Evolutionary conservation across 75 land plant genomes (phyloP), one percentile per base, ranked within the genome.

Genomic region (Chamaecyparis obtusa): DNA sequence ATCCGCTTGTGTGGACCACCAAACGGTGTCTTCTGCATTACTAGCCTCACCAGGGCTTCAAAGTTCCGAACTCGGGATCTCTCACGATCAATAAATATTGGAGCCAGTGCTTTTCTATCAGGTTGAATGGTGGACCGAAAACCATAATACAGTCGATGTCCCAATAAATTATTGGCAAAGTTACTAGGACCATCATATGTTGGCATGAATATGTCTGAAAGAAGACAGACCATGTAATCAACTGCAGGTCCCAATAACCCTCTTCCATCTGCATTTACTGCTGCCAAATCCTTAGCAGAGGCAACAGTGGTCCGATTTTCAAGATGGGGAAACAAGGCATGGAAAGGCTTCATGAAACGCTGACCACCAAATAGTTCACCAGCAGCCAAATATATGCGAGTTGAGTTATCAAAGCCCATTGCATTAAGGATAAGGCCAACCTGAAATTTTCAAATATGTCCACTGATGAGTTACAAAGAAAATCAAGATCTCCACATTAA

Each of bases 181-280:
- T 97, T 97, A 93, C 99, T 97, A 44, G 99, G 99, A 14, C 99
- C 99, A 89, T 97, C 99, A 87, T 97, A 97, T 27, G 99, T 97
- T 74, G 99, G 99, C 96, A 97, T 94, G 87, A 97, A 97, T 51
- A 97, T 92, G 85, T 97, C 99, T 37, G 99, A 89, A 11, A 96
- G 95, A 57, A 97, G 94, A 87, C 99, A 93, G 36, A 97, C 99
- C 99, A 97, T 97, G 90, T 97, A 97, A 85, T 97, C 99, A 19
- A 96, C 99, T 57, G 99, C 99, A 55, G 99, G 93, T 3, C 96
- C 99, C 55, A 94, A 80, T 33, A 96, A 79, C 21, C 99, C 99
- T 32, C 85, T 89, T 16, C 91, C 91, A 79, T 95, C 93, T 44
- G 92, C 92, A 48, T 74, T 87, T 51, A 91, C 86, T 17, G 88